Conservation (phyloP, 1,139 yeast genomes). For the Saccharomyces uvarum region DNA sequence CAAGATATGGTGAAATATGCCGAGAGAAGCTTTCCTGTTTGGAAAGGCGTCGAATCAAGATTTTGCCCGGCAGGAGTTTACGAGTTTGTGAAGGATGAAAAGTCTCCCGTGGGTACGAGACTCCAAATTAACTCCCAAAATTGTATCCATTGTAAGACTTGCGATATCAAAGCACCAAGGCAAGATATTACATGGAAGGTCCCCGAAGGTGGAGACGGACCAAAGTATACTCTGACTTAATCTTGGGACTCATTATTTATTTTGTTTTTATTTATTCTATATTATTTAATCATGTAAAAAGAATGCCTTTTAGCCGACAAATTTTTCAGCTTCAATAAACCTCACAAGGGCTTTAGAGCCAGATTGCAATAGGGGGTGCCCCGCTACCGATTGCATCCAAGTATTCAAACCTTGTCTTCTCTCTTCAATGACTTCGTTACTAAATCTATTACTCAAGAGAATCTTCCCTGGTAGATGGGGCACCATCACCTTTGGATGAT, state of each 20-base stretch:
- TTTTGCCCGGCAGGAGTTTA: slow-evolving; percentile 99
- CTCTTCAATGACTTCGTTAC: slow-evolving; percentile 75
- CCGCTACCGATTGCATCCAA: slow-evolving; percentile 74
- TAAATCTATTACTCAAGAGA: slow-evolving; percentile 58
- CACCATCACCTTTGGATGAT: slow-evolving; percentile 51
- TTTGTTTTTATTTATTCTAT: neutral
- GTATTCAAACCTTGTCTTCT: slow-evolving; percentile 78
- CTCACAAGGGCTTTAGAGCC: slow-evolving; percentile 77
- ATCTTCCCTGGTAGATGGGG: slow-evolving; percentile 88
- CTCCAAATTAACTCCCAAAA: slow-evolving; percentile 93
- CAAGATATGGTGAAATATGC: slow-evolving; percentile 69
- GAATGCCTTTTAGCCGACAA: slow-evolving; percentile 19
- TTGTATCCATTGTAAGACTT: slow-evolving; percentile 95
- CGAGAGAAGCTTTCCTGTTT: slow-evolving; percentile 59
- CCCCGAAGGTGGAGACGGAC: slow-evolving; percentile 99
- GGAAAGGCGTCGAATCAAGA: slow-evolving; percentile 77
- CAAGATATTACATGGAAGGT: slow-evolving; percentile 93
- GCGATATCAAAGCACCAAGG: slow-evolving; percentile 92
- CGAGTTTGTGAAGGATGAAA: slow-evolving; percentile 70
- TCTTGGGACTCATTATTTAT: neutral
- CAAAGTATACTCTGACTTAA: slow-evolving; percentile 53
- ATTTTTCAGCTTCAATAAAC: slow-evolving; percentile 72
- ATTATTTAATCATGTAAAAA: slow-evolving; percentile 7
- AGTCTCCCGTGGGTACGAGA: slow-evolving; percentile 54
- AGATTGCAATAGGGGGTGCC: slow-evolving; percentile 89